phyloP scores from a whole-genome alignment of 1,284 basidiomycete species.

The Heterobasidion occidentale region DNA sequence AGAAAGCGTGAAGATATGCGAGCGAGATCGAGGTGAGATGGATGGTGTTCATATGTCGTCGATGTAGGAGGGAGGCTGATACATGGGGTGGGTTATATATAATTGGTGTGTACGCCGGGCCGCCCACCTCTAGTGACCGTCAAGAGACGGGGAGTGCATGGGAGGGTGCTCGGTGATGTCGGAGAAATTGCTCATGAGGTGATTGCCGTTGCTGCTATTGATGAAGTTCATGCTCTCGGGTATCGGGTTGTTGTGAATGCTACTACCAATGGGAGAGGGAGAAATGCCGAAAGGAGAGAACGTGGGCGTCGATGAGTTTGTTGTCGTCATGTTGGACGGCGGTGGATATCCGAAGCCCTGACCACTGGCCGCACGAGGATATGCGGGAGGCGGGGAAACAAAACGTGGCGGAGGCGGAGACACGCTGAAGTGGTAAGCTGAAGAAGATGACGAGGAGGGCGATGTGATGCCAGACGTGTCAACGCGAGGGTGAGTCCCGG shows the following conservation, averaged over 20 bases:
- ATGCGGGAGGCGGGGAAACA: slow-evolving; percentile 31
- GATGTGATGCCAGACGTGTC: slow-evolving; percentile 33
- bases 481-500: slow-evolving; percentile 21
- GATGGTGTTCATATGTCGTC: slow-evolving; percentile 14
- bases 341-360: slow-evolving; percentile 20
- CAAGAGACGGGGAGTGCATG: slow-evolving; percentile 9
- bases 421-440: slow-evolving; percentile 30
- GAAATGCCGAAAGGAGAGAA: slow-evolving; percentile 63
- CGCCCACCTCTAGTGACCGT: slow-evolving; percentile 10
- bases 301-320: slow-evolving; percentile 23
- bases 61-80: slow-evolving; percentile 8
- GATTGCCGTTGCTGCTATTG: slow-evolving; percentile 15
- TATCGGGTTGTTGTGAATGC: slow-evolving; percentile 32
- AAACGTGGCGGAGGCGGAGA: slow-evolving; percentile 37
- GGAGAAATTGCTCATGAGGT: slow-evolving; percentile 11
- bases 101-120: background rate
- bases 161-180: slow-evolving; percentile 12
- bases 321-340: slow-evolving; percentile 26
- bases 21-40: slow-evolving; percentile 7
- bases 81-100: slow-evolving; percentile 10
- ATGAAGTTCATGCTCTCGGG: slow-evolving; percentile 47
- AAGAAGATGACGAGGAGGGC: slow-evolving; percentile 28
- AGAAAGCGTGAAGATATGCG: slow-evolving; percentile 10
- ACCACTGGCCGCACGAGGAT: slow-evolving; percentile 4
- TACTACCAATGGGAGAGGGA: slow-evolving; percentile 23